Base-by-base conservation (phyloP, 106 monocot species). In the Acanthochlamys bracteata region DNA sequence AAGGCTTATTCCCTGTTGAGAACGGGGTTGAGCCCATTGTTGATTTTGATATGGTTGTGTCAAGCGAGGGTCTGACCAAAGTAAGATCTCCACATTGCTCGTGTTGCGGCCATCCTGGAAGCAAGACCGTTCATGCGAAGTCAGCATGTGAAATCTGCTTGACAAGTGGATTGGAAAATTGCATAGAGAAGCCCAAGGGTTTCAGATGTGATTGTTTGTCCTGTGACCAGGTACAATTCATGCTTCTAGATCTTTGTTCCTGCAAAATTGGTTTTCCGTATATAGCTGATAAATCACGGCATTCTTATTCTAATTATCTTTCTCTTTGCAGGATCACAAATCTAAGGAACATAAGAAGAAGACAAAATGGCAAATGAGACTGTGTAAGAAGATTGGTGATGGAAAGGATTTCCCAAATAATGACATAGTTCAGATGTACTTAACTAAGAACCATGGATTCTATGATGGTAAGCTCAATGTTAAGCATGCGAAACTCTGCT, bases 61-160 rank as follows among this genome's bases (percentile, higher is more conserved):
- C 60, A 25, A 23, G 65, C 64, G 64, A 72, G 19, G 62, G 24
- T 52, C 45, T 69, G 16, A 33, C 60, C 57, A 69, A 53, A 61
- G 39, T 63, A 68, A 85, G 69, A 69, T 63, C 73, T 64, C 71
- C 72, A 61, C 98, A 98, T 68, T 98, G 98, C 59, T 91, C 85
- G 33, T 69, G 77, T 25, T 98, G 98, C 70, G 91, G 98, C 62
- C 98, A 98, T 54, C 98, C 98, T 42, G 98, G 92, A 21, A 79
- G 67, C 63, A 98, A 81, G 68, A 81, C 58, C 45, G 68, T 66
- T 67, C 98, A 98, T 72, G 24, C 64, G 33, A 76, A 74, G 24
- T 25, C 45, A 66, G 64, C 85, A 53, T 98, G 98, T 79, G 74
- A 80, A 58, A 68, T 70, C 51, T 92, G 98, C 41, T 20, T 71